phyloP scores from a whole-genome alignment of 2,329 filamentous ascomycete genomes.

The Parastagonospora avenae region DNA sequence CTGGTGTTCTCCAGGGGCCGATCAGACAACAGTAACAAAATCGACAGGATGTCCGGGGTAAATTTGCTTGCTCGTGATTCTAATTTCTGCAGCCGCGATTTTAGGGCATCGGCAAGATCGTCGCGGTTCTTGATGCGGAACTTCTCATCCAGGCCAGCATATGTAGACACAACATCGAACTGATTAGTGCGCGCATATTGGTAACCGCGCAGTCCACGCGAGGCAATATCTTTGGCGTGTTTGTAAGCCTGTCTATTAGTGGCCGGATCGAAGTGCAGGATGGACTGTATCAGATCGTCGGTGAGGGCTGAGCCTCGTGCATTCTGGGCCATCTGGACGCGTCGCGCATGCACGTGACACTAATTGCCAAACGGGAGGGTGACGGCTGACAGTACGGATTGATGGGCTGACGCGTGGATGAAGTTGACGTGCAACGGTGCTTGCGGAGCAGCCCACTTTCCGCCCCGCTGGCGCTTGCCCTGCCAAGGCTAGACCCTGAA shows the following conservation, averaged over 20 bases:
- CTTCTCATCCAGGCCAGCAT: conserved; percentile 73
- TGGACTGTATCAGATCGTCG: conserved; percentile 71
- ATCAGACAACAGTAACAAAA: conserved; percentile 82
- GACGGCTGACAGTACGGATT: conserved; percentile 6
- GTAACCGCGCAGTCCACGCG: conserved; percentile 47
- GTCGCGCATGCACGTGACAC: background rate
- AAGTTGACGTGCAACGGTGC: conserved; percentile 9
- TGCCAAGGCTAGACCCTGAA: conserved; percentile 4
- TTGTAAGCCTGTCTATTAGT: conserved; percentile 44
- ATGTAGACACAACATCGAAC: conserved; percentile 51
- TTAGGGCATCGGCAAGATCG: conserved; percentile 73
- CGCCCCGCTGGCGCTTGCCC: conserved; percentile 13
- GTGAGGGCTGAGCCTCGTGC: conserved; percentile 68
- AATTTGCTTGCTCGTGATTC: conserved; percentile 62
- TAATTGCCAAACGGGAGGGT: background rate
- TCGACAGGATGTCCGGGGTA: conserved; percentile 77
- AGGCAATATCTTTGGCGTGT: conserved; percentile 46
- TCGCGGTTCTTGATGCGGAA: conserved; percentile 82
- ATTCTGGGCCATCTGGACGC: conserved; percentile 69
- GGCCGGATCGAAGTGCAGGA: conserved; percentile 58
- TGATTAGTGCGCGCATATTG: conserved; percentile 55
- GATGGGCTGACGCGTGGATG: conserved; percentile 6
- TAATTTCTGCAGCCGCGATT: conserved; percentile 64
- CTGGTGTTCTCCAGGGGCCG: conserved; percentile 73
- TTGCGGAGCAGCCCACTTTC: conserved; percentile 1